Base-by-base conservation (phyloP, 176 grass and related monocot species). In the Dendrocalamus sinicus region DNA sequence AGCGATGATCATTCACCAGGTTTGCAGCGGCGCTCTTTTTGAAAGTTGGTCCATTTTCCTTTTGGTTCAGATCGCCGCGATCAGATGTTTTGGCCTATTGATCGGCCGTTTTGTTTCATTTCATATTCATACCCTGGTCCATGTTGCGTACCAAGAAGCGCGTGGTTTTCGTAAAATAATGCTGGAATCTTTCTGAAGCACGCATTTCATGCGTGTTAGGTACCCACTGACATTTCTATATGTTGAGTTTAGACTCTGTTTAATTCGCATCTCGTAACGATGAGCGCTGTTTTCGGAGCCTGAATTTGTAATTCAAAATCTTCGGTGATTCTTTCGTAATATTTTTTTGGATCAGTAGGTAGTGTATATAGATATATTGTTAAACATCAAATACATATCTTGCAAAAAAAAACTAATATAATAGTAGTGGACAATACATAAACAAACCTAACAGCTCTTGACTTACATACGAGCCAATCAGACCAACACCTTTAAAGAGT, bases 1-100 rank as follows among this genome's bases (percentile, higher is more conserved):
- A 1, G 20, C 54, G 57, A 79, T 5, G 71, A 45, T 15, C 41
- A 39, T 22, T 5, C 65, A 11, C 58, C 70, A n/a, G 83, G 78
- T 86, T 54, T 16, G 82, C 81, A 3, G 47, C 67, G 37, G 20
- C 62, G 13, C 64, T 9, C 69, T 13, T 81, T 77, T 77, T 2
- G 45, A 44, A 72, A 90, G 86, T 30, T 82, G 88, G 37, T 48
- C 54, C 57, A 9, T 4, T 10, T 79, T 41, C 26, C n/a, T 74
- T 79, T 57, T 59, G 40, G 74, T 12, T 15, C 67, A 40, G 39
- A 69, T 81, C 44, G 73, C 84, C 28, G 73, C 6, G 57, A 5
- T 15, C 66, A 83, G 74, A 59, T 62, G 67, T 61, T 73, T 90
- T 75, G 89, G 79, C 75, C 10, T 41, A 59, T 22, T 51, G 1